Evolutionary conservation across 805 yeast genomes (phyloP).

Genomic region (Wickerhamomyces subpelliculosus): DNA sequence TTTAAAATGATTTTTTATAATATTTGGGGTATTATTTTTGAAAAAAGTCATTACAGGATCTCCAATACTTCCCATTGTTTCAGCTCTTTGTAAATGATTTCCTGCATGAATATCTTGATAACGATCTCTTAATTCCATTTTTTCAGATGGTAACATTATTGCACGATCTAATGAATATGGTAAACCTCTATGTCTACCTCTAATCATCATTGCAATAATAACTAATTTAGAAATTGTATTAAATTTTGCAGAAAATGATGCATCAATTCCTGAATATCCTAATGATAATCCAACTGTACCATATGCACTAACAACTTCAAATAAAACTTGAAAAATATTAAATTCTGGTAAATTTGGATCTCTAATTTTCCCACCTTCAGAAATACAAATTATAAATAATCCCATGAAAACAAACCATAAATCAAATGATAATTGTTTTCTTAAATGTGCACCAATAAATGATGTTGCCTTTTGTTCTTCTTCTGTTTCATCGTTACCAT

Average conservation of each 20-base stretch:
- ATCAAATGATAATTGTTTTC: constrained; percentile 89
- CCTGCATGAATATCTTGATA: constrained; percentile 24
- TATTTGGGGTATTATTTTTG: constrained; percentile 22
- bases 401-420: constrained; percentile 91
- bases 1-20: constrained; percentile 15
- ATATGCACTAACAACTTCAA: constrained; percentile 90
- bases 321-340: constrained; percentile 64
- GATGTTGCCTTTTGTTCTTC: constrained; percentile 41
- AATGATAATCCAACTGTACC: constrained; percentile 93
- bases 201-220: constrained; percentile 80
- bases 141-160: constrained; percentile 72
- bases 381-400: constrained; percentile 76
- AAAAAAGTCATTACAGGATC: constrained; percentile 23
- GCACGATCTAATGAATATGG: constrained; percentile 95
- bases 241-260: constrained; percentile 73
- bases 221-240: constrained; percentile 71
- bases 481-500: constrained; percentile 11
- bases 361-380: constrained; percentile 62
- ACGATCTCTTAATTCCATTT: constrained; percentile 54
- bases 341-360: constrained; percentile 41
- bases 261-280: constrained; percentile 63
- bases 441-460: constrained; percentile 79
- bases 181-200: constrained; percentile 95
- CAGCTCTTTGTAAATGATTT: constrained; percentile 8
- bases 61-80: constrained; percentile 15